Base-by-base conservation (phyloP, 139 green algal species). In the Chlamydomonas sp. region DNA sequence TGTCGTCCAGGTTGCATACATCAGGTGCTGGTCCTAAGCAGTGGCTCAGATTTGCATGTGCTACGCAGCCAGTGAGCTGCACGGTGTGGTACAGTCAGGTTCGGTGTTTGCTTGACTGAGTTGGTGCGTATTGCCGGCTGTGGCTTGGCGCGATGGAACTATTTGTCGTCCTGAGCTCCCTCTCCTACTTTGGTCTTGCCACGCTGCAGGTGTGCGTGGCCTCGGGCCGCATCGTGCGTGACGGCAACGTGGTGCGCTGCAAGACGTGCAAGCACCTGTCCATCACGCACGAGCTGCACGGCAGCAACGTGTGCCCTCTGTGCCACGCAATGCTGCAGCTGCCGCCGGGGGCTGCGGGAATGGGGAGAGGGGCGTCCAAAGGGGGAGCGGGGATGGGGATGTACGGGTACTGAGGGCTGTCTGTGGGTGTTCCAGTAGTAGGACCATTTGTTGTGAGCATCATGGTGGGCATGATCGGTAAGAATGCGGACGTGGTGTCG, bases 231-330 rank as follows among this genome's bases (percentile, higher is more conserved):
- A 85, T 93, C 66, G 90, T 97, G 59, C 79, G 61, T 58, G 85
- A 93, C 72, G 88, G 79, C 2, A 84, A 89, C 31, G 81, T 78
- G n/a, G 18, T 95, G 8, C 89, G 90, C 78, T 97, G 95, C 92
- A 92, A 93, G 60, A 89, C 83, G 17, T 97, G 95, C 93, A 95
- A 95, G 90, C 95, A 96, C 75, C 78, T 90, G 7, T 95, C 92
- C 69, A 93, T 96, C 78, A 76, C 60, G 1, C 64, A 90, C 62
- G 95, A 96, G 90, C 82, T 95, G 78, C 64, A 68, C 1, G 85
- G 78, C 8, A 60, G 10, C 3, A 18, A 72, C 10, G 75, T 84
- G 4, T 97, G 95, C 89, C 94, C 95, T 2, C 90, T 97, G 59
- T 97, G 95, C 89, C 95, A 97, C 77, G 7, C 76, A 0, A 0